Evolutionary conservation across 2,329 filamentous ascomycete species (phyloP).

Genomic region (Xylaria sp.): DNA sequence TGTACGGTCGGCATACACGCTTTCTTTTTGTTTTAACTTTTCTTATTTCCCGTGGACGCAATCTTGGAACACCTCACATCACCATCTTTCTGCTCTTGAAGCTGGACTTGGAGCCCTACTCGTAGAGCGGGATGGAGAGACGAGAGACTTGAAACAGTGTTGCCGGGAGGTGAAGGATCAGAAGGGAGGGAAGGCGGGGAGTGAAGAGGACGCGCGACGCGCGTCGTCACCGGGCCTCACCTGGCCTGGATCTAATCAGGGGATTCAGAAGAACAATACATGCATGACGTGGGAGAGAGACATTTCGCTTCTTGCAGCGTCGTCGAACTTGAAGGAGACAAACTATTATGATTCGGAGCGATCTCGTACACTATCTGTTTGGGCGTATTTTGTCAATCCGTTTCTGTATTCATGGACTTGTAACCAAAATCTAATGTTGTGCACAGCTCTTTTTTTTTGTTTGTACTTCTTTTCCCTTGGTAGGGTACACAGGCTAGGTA

Average conservation of each 20-base stretch:
- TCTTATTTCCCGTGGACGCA: constrained; percentile 3
- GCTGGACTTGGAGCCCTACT: constrained; percentile 50
- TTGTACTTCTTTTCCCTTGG: constrained; percentile 19
- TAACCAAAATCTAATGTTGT: constrained; percentile 12
- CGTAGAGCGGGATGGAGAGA: constrained; percentile 41
- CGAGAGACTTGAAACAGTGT: constrained; percentile 15
- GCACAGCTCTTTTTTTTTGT: background rate
- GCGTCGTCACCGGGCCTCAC: constrained; percentile 8
- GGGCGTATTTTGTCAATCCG: background rate
- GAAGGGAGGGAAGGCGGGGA: background rate
- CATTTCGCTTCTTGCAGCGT: constrained; percentile 11
- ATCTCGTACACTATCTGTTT: constrained; percentile 4
- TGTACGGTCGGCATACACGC: constrained; percentile 15
- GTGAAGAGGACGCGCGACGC: constrained; percentile 14
- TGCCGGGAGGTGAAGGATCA: constrained; percentile 2
- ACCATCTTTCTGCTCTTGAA: constrained; percentile 46
- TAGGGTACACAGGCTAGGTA: constrained; percentile 27
- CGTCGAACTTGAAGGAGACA: constrained; percentile 14
- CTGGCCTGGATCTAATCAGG: constrained; percentile 29
- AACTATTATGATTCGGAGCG: constrained; percentile 11
- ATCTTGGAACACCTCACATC: constrained; percentile 12
- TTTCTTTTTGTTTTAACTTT: background rate
- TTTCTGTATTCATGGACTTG: constrained; percentile 8
- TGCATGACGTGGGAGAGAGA: constrained; percentile 3
- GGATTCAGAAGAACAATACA: background rate